phyloP scores from a whole-genome alignment of 2,329 filamentous ascomycete genomes.

The Neonectria sp. region DNA sequence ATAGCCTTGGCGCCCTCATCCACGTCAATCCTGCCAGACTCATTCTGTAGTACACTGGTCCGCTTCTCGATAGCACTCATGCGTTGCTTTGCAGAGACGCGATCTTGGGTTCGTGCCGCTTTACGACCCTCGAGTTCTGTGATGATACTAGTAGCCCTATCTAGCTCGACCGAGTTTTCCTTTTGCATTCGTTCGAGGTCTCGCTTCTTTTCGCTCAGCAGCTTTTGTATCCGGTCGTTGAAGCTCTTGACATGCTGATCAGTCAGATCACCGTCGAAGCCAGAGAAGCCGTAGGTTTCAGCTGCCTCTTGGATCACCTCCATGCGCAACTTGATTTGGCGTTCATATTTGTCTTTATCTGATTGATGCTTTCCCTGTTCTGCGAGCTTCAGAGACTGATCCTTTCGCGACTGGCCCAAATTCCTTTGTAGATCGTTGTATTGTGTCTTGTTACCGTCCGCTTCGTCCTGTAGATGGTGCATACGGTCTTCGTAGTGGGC shows the following conservation, averaged over 20 bases:
- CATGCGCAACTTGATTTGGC: conserved; percentile 80
- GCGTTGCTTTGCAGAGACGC: conserved; percentile 79
- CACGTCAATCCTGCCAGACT: conserved; percentile 80
- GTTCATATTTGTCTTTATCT: conserved; percentile 88
- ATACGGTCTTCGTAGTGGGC: conserved; percentile 85
- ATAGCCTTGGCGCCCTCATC: conserved; percentile 89
- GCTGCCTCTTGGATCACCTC: conserved; percentile 85
- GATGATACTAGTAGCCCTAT: conserved; percentile 79
- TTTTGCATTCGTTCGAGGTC: conserved; percentile 82
- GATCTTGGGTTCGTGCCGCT: conserved; percentile 80
- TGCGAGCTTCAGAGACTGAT: conserved; percentile 67
- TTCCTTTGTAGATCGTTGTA: conserved; percentile 76
- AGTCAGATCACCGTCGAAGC: conserved; percentile 84
- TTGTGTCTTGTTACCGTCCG: conserved; percentile 72
- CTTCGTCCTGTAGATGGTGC: conserved; percentile 73
- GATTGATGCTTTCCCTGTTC: conserved; percentile 87
- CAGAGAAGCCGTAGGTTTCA: conserved; percentile 82
- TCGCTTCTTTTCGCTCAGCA: conserved; percentile 83
- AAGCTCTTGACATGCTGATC: conserved; percentile 83
- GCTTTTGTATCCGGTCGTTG: conserved; percentile 81
- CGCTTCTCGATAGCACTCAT: conserved; percentile 83
- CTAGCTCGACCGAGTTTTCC: conserved; percentile 81
- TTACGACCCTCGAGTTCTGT: conserved; percentile 82
- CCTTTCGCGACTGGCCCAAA: conserved; percentile 60
- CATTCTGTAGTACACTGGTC: conserved; percentile 74